phyloP scores from a whole-genome alignment of 1,284 basidiomycete species.

The Cryptococcus sp. region DNA sequence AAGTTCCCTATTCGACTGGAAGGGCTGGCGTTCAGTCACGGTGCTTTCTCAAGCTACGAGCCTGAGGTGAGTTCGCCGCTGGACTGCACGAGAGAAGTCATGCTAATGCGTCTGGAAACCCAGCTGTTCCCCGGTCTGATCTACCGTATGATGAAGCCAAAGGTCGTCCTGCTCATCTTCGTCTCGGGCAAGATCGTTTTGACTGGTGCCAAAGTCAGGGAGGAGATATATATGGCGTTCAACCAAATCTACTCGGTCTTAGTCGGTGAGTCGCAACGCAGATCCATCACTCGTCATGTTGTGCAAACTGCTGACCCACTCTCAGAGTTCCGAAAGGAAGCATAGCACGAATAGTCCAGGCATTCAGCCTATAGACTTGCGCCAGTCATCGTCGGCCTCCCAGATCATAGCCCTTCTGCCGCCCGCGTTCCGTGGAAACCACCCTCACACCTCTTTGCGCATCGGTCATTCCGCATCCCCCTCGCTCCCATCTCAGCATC shows the following conservation, averaged over 20 bases:
- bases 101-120: not conserved
- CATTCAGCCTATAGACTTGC: too few species aligned
- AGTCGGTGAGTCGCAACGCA: conserved; percentile 50
- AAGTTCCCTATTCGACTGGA: conserved; percentile 99
- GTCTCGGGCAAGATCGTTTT: conserved; percentile 99
- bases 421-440: too few species aligned
- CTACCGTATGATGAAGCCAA: conserved; percentile 99
- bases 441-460: too few species aligned
- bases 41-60: conserved; percentile 96
- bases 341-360: conserved; percentile 18
- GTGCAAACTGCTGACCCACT: not conserved
- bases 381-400: too few species aligned
- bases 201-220: conserved; percentile 98
- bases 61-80: conserved; percentile 72
- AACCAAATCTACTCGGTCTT: conserved; percentile 97
- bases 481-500: too few species aligned
- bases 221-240: conserved; percentile 99
- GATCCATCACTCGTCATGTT: not conserved
- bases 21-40: conserved; percentile 96
- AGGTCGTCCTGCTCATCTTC: conserved; percentile 97
- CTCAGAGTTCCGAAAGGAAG: conserved; percentile 48
- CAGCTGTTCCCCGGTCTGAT: conserved; percentile 98
- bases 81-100: not conserved
- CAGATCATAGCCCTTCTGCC: too few species aligned
- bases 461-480: too few species aligned